Conservation (phyloP, 352 stramenopile species). For the Pythium sp. region DNA sequence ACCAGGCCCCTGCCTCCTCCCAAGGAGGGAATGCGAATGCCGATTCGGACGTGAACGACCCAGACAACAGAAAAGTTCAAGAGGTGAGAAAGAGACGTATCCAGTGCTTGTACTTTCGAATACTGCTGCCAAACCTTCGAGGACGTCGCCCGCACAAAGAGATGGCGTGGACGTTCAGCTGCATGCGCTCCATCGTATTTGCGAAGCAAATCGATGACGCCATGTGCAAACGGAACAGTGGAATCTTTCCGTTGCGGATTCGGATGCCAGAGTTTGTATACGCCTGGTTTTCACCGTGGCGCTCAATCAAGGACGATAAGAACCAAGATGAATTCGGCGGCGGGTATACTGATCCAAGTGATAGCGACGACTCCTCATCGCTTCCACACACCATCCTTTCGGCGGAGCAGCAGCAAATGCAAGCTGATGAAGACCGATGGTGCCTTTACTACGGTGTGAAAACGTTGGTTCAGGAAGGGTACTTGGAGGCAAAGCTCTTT, state of each 20-base stretch:
- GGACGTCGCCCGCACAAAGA: constrained; percentile 76
- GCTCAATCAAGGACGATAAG: constrained; percentile 58
- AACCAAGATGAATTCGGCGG: constrained; percentile 29
- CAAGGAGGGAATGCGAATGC: not conserved
- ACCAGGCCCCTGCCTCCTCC: not conserved
- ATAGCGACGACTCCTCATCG: constrained; percentile 3
- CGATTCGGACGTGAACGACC: not conserved
- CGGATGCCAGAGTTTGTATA: constrained; percentile 94
- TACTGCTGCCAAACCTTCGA: constrained; percentile 88
- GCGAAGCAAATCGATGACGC: constrained; percentile 85
- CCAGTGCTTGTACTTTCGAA: constrained; percentile 89
- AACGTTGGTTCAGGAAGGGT: constrained; percentile 75
- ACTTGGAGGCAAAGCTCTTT: constrained; percentile 90
- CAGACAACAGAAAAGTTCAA: constrained; percentile 11
- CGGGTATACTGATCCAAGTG: not conserved
- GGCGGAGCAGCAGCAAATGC: constrained; percentile 37
- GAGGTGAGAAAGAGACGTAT: constrained; percentile 41
- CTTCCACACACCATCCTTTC: constrained; percentile 9
- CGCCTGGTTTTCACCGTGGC: constrained; percentile 87
- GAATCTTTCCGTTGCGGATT: constrained; percentile 51
- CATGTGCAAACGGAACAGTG: constrained; percentile 52
- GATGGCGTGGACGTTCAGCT: constrained; percentile 83
- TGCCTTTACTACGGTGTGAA: constrained; percentile 93
- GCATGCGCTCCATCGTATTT: constrained; percentile 88
- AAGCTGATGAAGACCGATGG: constrained; percentile 90